Base-by-base conservation (phyloP, 306 rosid species). In the Gastrolobium villosum region DNA sequence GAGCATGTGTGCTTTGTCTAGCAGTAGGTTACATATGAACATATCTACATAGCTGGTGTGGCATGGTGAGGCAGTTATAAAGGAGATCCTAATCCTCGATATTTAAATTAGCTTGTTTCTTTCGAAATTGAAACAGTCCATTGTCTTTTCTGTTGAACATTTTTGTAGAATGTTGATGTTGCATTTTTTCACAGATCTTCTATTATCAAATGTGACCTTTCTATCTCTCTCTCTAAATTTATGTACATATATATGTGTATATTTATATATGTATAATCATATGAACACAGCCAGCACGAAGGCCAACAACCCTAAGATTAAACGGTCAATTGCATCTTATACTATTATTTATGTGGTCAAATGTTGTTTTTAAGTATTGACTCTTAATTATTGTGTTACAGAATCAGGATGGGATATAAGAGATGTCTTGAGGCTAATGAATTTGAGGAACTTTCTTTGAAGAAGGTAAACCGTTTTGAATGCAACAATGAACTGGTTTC, bases 361-460 rank as follows among this genome's bases (percentile, higher is more conserved):
- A 11, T 3, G 2, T 75, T 67, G 76, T 50, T 31, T n/a, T 44
- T 10, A 7, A 30, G 10, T 60, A 9, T 26, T 35, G 15, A 45
- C 31, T 10, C n/a, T 32, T 70, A 48, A 61, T 28, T 54, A 35
- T 49, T 57, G 44, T 55, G 43, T 65, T 46, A 63, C 82, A 81
- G 87, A 46, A 72, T 54, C 67, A 62, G 68, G 57, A 89, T 89
- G 94, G 94, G 94, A 74, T 80, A 72, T 45, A 89, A 89, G 74
- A 76, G 94, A 80, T 82, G 84, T 44, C 81, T 70, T 76, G 88
- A 81, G 64, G 84, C 69, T 28, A 77, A 69, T 77, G 87, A 82
- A 35, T 74, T 79, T 78, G 84, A 79, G 64, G 87, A 87, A 71
- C 81, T 74, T 74, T 83, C 86, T 55, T 74, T 65, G 82, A 84